phyloP scores from a whole-genome alignment of 2,329 filamentous ascomycete species.

The Alternaria conjuncta region DNA sequence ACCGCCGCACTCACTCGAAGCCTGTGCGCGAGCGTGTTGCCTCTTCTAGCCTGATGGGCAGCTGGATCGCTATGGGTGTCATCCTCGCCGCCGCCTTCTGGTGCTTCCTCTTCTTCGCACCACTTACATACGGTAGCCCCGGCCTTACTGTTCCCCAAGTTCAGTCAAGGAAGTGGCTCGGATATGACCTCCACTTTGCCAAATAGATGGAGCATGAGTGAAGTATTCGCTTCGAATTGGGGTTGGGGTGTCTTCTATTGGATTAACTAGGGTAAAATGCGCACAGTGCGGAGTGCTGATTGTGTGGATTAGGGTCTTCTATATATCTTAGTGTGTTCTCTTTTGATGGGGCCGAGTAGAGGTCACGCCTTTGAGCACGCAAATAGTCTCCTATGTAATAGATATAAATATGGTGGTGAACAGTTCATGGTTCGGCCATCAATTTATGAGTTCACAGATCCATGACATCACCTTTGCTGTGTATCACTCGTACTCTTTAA shows the following conservation, averaged over 20 bases:
- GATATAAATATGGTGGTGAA: neutral
- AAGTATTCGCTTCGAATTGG: neutral
- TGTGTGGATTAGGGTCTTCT: constrained; percentile 1
- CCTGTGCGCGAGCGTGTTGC: constrained; percentile 84
- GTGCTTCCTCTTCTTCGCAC: constrained; percentile 92
- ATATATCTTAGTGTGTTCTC: constrained; percentile 8
- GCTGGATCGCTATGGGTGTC: constrained; percentile 78
- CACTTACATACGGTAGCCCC: constrained; percentile 93
- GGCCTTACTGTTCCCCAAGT: constrained; percentile 82
- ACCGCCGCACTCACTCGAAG: constrained; percentile 60
- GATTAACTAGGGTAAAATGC: constrained; percentile 13
- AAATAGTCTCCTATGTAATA: constrained; percentile 6
- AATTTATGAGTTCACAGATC: neutral
- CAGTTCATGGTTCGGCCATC: neutral
- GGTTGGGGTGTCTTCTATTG: neutral
- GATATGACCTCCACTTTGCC: constrained; percentile 97
- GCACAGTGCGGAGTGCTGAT: constrained; percentile 9
- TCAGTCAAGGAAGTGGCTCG: constrained; percentile 87
- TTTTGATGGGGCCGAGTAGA: neutral
- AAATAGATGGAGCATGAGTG: constrained; percentile 67
- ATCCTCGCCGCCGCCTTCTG: constrained; percentile 73
- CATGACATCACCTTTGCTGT: neutral
- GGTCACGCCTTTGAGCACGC: neutral
- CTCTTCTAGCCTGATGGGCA: constrained; percentile 75
- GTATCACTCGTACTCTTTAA: neutral